Conservation (phyloP, 1,139 yeast genomes). For the Pichia sp. region DNA sequence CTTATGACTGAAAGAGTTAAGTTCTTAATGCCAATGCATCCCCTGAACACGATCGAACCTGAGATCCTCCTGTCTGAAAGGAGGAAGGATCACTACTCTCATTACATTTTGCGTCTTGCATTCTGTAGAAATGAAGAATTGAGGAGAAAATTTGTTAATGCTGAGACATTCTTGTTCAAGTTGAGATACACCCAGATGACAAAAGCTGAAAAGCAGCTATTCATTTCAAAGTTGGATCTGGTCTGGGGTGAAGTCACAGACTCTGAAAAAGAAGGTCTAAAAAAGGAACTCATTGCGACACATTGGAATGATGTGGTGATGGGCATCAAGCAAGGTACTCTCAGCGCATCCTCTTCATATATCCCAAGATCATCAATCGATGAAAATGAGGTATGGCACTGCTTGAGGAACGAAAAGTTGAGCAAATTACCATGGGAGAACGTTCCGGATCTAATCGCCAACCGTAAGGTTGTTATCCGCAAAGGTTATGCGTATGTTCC, state of each 20-base stretch:
- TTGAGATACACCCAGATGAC: conserved; percentile 63
- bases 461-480: conserved; percentile 58
- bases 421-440: conserved; percentile 84
- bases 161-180: conserved; percentile 70
- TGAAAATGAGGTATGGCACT: conserved; percentile 18
- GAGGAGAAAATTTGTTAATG: conserved; percentile 66
- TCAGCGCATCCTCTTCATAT: conserved; percentile 6
- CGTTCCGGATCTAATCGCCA: conserved; percentile 67
- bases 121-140: conserved; percentile 88
- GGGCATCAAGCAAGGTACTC: conserved; percentile 12
- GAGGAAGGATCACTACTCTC: conserved; percentile 87
- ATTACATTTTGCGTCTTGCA: conserved; percentile 77
- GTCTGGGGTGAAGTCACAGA: conserved; percentile 65
- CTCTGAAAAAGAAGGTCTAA: conserved; percentile 50
- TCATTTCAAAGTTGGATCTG: conserved; percentile 53
- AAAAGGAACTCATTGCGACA: conserved; percentile 49
- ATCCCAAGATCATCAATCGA: conserved; percentile 7
- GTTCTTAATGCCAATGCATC: conserved; percentile 55
- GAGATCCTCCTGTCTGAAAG: conserved; percentile 41
- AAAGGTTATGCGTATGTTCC: conserved; percentile 83
- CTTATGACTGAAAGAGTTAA: conserved; percentile 59
- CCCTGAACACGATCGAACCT: conserved; percentile 25
- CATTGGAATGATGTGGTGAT: conserved; percentile 28
- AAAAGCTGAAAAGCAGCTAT: conserved; percentile 61
- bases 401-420: conserved; percentile 51